A percentile compares a stretch with the other conserved stretches of the same genome.
These are phyloP conservation scores for Aspergillus biplanus DNA, from an alignment of 495 filamentous ascomycete species.

Conservation along the genomic window DNA sequence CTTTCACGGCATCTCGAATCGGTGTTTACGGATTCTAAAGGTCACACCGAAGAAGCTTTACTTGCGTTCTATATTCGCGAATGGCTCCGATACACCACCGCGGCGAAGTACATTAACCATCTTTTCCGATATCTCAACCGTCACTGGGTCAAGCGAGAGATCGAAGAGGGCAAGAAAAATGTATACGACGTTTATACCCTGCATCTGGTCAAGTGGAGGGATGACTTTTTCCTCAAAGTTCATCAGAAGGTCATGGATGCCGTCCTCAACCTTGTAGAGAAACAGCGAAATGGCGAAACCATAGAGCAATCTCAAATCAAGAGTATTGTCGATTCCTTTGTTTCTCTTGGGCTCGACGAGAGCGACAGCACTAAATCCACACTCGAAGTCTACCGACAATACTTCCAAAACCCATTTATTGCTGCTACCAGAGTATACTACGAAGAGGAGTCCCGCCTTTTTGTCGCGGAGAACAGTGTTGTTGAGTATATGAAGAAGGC, in stretches of 20 bases:
- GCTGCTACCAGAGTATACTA: constrained; percentile 84
- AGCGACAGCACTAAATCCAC: constrained; percentile 91
- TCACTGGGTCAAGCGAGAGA: constrained; percentile 98
- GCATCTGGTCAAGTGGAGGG: constrained; percentile 92
- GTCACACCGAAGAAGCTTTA: constrained; percentile 86
- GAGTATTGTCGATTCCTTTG: constrained; percentile 95
- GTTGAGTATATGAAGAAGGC: constrained; percentile 99
- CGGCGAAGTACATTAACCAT: constrained; percentile 96
- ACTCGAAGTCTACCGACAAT: constrained; percentile 87
- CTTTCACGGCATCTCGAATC: constrained; percentile 72
- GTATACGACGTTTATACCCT: constrained; percentile 98
- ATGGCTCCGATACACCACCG: constrained; percentile 94
- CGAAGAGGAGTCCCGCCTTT: constrained; percentile 87
- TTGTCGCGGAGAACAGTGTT: constrained; percentile 94
- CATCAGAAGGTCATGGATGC: constrained; percentile 91
- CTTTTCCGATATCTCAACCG: constrained; percentile 96
- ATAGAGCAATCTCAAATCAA: constrained; percentile 98
- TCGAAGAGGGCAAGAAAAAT: constrained; percentile 98
- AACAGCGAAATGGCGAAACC: constrained; percentile 96
- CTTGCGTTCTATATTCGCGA: constrained; percentile 95
- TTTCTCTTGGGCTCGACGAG: constrained; percentile 93
- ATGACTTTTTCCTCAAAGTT: constrained; percentile 83
- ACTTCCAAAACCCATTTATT: constrained; percentile 93
- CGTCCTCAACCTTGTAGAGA: constrained; percentile 93
- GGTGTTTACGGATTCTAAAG: constrained; percentile 68